A percentile compares a stretch with the other conserved stretches of the same genome.
Conservation (phyloP, 495 filamentous ascomycete species). For the Talaromyces ruber region DNA sequence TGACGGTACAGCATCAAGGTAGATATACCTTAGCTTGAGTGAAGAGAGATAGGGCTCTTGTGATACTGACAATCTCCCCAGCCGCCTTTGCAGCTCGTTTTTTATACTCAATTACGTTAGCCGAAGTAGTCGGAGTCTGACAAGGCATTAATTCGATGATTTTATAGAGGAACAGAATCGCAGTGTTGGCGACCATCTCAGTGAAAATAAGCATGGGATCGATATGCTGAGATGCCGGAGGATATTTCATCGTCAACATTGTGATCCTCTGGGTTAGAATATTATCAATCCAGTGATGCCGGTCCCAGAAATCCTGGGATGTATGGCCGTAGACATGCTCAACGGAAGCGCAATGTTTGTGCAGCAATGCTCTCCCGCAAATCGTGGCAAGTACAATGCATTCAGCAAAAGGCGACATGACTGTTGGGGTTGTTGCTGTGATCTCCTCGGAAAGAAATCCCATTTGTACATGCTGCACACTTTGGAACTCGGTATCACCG, state of each 20-base stretch:
- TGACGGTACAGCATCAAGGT: background rate
- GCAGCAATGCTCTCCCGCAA: conserved; percentile 34
- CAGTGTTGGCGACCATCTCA: conserved; percentile 32
- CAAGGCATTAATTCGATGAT: conserved; percentile 14
- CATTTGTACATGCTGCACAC: conserved; percentile 29
- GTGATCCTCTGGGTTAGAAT: conserved; percentile 29
- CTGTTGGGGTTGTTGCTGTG: conserved; percentile 8
- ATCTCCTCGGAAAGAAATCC: conserved; percentile 36
- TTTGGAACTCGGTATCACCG: conserved; percentile 41
- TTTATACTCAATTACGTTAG: conserved; percentile 16
- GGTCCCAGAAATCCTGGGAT: conserved; percentile 29
- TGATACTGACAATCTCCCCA: conserved; percentile 26
- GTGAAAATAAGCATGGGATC: conserved; percentile 37
- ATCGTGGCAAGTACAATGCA: conserved; percentile 38
- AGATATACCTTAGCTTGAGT: conserved; percentile 24
- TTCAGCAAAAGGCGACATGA: conserved; percentile 35
- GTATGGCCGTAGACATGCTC: conserved; percentile 13
- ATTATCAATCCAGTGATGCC: conserved; percentile 38
- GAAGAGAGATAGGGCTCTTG: conserved; percentile 29
- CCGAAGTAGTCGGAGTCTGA: background rate
- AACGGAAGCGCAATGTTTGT: conserved; percentile 24
- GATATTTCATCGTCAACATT: conserved; percentile 19
- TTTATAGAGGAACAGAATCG: conserved; percentile 31
- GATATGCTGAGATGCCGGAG: conserved; percentile 19
- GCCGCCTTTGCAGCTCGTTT: conserved; percentile 25